Conservation (phyloP, 1,139 yeast genomes). For the Taphrina communis region DNA sequence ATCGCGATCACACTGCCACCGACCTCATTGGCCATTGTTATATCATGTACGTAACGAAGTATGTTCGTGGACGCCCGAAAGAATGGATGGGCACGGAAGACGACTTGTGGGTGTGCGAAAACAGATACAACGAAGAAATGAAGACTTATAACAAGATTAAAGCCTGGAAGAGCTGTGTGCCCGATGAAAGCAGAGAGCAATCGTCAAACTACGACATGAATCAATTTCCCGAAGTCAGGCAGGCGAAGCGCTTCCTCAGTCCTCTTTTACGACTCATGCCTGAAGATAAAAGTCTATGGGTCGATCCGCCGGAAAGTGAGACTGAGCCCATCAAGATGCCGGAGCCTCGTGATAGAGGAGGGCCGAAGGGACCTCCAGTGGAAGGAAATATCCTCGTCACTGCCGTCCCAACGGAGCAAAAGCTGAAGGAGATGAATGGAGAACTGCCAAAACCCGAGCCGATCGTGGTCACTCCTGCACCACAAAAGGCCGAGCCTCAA, state of each 20-base stretch:
- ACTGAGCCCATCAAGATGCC: not conserved
- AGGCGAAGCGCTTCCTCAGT: conserved; percentile 72
- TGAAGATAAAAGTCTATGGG: conserved; percentile 62
- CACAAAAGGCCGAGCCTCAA: conserved; percentile 15
- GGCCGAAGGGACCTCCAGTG: conserved; percentile 85
- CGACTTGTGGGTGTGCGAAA: conserved; percentile 92
- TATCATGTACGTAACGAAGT: conserved; percentile 91
- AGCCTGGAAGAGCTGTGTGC: conserved; percentile 98
- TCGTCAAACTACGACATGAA: conserved; percentile 75
- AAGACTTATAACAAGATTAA: conserved; percentile 91
- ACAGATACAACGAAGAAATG: conserved; percentile 87
- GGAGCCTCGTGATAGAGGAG: conserved; percentile 60
- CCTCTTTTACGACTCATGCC: conserved; percentile 82
- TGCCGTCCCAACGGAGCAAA: conserved; percentile 10
- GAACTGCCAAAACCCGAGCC: conserved; percentile 10
- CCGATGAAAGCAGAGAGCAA: conserved; percentile 89
- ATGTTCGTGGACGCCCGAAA: conserved; percentile 90
- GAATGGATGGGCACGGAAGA: conserved; percentile 58
- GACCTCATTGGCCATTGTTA: conserved; percentile 93
- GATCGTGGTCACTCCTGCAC: conserved; percentile 8
- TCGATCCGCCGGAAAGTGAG: conserved; percentile 49
- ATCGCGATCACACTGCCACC: conserved; percentile 86
- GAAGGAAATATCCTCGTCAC: conserved; percentile 64
- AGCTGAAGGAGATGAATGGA: conserved; percentile 24
- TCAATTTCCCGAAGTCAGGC: conserved; percentile 56